phyloP scores from a whole-genome alignment of 306 rosid species.

The Aeschynomene evenia region DNA sequence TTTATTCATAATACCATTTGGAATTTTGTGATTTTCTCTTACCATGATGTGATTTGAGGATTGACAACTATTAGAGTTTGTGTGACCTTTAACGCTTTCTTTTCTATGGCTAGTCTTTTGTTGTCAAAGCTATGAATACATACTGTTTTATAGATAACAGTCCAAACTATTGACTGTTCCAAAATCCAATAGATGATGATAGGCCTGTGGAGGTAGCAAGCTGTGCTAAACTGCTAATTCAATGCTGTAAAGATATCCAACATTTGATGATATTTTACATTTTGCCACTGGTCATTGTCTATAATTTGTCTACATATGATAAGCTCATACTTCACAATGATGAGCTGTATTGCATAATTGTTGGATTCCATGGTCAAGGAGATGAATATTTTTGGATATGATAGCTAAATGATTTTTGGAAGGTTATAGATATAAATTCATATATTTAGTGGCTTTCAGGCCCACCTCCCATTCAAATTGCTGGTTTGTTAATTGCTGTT shows the following conservation, averaged over 20 bases:
- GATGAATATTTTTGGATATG: constrained; percentile 1
- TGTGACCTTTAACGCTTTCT: constrained; percentile 27
- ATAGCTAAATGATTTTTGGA: constrained; percentile 41
- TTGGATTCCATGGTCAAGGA: background rate
- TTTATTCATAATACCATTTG: constrained; percentile 17
- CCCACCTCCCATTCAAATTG: constrained; percentile 6
- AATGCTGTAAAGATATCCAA: background rate
- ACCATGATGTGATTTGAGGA: constrained; percentile 18
- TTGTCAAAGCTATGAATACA: constrained; percentile 9
- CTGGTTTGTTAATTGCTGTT: constrained; percentile 5
- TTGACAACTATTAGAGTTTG: constrained; percentile 23
- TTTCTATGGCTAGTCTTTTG: constrained; percentile 20
- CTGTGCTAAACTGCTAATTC: background rate
- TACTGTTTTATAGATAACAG: constrained; percentile 14
- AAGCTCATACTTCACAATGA: background rate
- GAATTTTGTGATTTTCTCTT: constrained; percentile 7
- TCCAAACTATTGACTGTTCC: constrained; percentile 22
- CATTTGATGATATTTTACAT: background rate
- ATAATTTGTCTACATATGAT: background rate
- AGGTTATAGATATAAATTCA: constrained; percentile 21
- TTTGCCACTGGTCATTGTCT: background rate
- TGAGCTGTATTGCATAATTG: background rate
- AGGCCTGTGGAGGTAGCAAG: background rate
- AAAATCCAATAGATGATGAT: constrained; percentile 27
- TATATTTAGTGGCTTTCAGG: constrained; percentile 26